Conservation (phyloP, 768 basidiomycete species). For the Agaricus blazei region DNA sequence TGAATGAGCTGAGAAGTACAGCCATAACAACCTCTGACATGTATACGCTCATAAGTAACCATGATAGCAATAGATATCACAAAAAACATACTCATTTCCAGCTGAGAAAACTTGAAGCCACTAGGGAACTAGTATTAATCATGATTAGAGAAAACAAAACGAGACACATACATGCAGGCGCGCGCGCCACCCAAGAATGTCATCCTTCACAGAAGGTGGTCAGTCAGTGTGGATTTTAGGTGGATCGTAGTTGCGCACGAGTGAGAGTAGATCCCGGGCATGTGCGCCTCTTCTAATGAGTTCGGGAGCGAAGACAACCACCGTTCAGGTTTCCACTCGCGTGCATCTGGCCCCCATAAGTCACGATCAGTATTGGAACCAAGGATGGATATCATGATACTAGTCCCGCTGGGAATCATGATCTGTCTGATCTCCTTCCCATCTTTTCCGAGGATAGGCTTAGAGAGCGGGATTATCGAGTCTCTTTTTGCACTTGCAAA, state of each 20-base stretch:
- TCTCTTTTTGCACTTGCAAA: neutral
- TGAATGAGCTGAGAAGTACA: constrained; percentile 20
- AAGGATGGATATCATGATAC: constrained; percentile 21
- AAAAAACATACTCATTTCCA: neutral
- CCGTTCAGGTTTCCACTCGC: constrained; percentile 45
- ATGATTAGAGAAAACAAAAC: neutral
- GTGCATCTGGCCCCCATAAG: constrained; percentile 45
- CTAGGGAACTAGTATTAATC: neutral
- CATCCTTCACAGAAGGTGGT: constrained; percentile 23
- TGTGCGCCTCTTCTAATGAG: constrained; percentile 24
- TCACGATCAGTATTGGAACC: constrained; percentile 33
- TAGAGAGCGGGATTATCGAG: constrained; percentile 15
- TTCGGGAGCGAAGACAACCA: constrained; percentile 33
- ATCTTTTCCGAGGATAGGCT: constrained; percentile 18
- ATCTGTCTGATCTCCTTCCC: constrained; percentile 25
- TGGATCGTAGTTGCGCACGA: constrained; percentile 19
- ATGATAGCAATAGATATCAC: too few species aligned
- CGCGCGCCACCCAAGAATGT: constrained; percentile 39
- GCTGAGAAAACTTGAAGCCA: neutral
- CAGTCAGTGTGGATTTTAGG: neutral
- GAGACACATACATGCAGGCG: constrained; percentile 34
- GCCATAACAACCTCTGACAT: constrained; percentile 23
- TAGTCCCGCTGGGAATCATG: constrained; percentile 31
- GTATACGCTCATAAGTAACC: too few species aligned
- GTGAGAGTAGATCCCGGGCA: constrained; percentile 41